Conservation (phyloP, 495 filamentous ascomycete species). For the Filosporella fistucella region DNA sequence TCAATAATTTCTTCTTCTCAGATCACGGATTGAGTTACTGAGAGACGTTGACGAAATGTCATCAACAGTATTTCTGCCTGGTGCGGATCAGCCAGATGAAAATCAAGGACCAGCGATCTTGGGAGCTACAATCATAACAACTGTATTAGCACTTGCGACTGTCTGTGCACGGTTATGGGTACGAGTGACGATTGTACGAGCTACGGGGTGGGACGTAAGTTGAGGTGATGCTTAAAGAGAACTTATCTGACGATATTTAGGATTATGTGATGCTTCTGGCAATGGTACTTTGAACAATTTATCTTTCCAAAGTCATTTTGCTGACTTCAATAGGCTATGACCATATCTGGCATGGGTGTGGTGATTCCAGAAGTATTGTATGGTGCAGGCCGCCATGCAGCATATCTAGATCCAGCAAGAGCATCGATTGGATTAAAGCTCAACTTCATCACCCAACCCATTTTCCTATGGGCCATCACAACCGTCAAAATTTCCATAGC, state of each 20-base stretch:
- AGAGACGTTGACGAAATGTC: too few relatives aligned
- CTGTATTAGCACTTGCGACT: constrained; percentile 23
- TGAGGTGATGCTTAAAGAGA: too few relatives aligned
- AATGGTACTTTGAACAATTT: too few relatives aligned
- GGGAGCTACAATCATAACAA: constrained; percentile 32
- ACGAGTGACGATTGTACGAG: constrained; percentile 36
- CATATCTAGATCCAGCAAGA: constrained; percentile 4
- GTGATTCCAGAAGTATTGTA: constrained; percentile 33
- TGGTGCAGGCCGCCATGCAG: constrained; percentile 36
- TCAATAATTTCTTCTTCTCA: too few relatives aligned
- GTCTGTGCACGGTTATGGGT: constrained; percentile 39
- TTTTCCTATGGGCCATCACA: constrained; percentile 39
- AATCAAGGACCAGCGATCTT: constrained; percentile 37
- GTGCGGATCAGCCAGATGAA: constrained; percentile 21
- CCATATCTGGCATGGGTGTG: constrained; percentile 28
- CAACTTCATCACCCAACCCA: constrained; percentile 38
- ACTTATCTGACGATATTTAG: too few relatives aligned
- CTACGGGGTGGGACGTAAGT: constrained; percentile 41
- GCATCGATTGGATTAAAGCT: constrained; percentile 25
- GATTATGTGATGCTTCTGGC: too few relatives aligned
- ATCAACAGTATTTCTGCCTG: background rate
- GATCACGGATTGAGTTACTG: too few relatives aligned
- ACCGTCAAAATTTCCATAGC: too few relatives aligned
- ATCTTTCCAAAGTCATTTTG: too few relatives aligned
- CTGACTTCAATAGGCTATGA: background rate